Conservation (phyloP, 1,284 basidiomycete genomes). For the Xerocomus minutiporus region DNA sequence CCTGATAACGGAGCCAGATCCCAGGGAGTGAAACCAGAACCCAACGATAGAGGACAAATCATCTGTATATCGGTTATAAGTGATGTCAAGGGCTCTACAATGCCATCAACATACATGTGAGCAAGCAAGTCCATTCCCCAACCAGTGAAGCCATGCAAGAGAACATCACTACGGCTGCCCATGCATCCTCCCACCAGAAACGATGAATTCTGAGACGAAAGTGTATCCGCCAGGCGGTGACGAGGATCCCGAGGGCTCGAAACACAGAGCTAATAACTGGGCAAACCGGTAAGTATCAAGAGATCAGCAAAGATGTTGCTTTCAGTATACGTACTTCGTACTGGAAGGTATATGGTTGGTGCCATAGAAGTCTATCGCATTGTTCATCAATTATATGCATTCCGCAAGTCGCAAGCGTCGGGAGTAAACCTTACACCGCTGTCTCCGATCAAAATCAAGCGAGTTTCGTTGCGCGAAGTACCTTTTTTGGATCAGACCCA, state of each 20-base stretch:
- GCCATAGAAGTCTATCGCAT: background rate
- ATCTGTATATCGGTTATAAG: background rate
- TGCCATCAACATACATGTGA: slow-evolving; percentile 4
- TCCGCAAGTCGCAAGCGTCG: too few species aligned
- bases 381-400: background rate
- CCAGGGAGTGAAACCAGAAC: slow-evolving; percentile 5
- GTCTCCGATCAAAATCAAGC: too few species aligned
- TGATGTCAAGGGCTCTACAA: background rate
- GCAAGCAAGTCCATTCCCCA: slow-evolving; percentile 5
- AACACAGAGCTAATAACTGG: background rate
- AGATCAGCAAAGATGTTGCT: background rate
- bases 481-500: too few species aligned
- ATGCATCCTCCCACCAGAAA: slow-evolving; percentile 20
- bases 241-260: slow-evolving; percentile 8
- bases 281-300: background rate
- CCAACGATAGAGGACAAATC: background rate
- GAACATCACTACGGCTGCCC: slow-evolving; percentile 4
- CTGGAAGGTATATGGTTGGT: background rate
- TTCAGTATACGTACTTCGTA: slow-evolving; percentile 1
- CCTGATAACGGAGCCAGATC: slow-evolving; percentile 3
- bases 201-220: slow-evolving; percentile 14
- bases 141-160: slow-evolving; percentile 4
- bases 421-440: too few species aligned
- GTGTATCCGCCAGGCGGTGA: slow-evolving; percentile 14
- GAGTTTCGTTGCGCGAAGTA: too few species aligned